Base-by-base conservation (phyloP, 345 rosid genomes). In the Passiflora organensis region DNA sequence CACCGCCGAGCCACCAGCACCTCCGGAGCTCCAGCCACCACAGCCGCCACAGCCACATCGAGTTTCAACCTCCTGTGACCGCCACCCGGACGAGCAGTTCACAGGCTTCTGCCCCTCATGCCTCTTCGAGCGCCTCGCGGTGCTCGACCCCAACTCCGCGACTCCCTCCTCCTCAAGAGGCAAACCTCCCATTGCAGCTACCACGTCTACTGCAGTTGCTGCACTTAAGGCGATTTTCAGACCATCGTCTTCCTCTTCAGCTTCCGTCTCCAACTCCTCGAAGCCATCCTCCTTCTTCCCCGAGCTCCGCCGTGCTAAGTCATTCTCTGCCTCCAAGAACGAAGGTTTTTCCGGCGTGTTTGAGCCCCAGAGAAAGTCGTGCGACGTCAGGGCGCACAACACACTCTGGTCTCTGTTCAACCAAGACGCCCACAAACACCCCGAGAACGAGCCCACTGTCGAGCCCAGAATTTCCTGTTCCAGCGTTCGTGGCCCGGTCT, bases 281-380 rank as follows among this genome's bases (percentile, higher is more conserved):
- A 49, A 37, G 54, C n/a, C 69, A 0, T 41, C 87, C 3, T 43
- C 88, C 0, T 77, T 76, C 15, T 79, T 80, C 58, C 86, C 94
- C 1, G 99, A 87, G 73, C 96, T 94, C 57, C 91, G 99, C 64
- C 81, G 97, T 24, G 78, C 95, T 15, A 82, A 89, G 72, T 94
- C 99, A 6, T 94, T 89, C 60, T 86, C 99, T 1, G 97, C 96
- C 6, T 79, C 93, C 6, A 94, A 85, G 66, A 89, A 89, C 88
- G 96, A 87, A 72, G 87, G 82, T 4, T 80, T 87, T 46, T 73
- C 88, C 17, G 84, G 85, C 38, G 79, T 77, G 24, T 84, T 79
- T 53, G 99, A 94, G 86, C 96, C 99, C 1, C 99, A 94, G 84
- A 79, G 99, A 54, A 85, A 76, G 60, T 94, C 97, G 18, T 94